phyloP scores from a whole-genome alignment of 139 green algal species.

The Micractinium conductrix region DNA sequence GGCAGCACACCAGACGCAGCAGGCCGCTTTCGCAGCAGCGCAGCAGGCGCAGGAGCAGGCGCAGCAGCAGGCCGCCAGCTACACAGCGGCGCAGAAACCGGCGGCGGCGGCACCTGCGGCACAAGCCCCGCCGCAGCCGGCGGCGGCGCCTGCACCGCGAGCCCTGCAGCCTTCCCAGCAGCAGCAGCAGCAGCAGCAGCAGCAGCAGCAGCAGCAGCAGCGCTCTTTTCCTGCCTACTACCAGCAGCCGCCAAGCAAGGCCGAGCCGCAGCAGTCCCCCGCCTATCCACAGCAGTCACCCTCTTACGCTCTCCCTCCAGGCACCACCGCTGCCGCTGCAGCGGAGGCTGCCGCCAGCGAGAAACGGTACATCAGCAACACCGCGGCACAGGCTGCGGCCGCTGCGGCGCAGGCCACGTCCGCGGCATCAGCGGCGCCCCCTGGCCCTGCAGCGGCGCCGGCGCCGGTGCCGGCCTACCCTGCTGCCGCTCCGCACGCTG shows the following conservation, averaged over 20 bases:
- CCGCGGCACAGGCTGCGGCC: not conserved
- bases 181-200: too few species aligned
- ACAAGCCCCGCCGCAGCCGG: too few species aligned
- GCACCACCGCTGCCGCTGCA: not conserved
- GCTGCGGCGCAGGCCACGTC: not conserved
- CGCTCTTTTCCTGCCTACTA: not conserved
- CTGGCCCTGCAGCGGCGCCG: not conserved
- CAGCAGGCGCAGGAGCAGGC: not conserved
- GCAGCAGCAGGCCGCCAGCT: not conserved
- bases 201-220: too few species aligned
- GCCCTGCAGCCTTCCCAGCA: too few species aligned
- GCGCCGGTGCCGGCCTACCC: not conserved
- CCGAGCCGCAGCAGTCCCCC: too few species aligned
- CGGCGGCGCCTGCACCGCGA: too few species aligned
- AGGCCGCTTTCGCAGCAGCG: too few species aligned
- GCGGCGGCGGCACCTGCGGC: not conserved
- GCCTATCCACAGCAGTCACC: too few species aligned
- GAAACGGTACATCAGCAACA: slow-evolving; percentile 30
- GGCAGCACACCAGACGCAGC: not conserved
- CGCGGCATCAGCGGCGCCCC: not conserved
- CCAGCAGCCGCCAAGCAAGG: not conserved
- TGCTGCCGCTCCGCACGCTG: too few species aligned
- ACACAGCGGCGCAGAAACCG: not conserved
- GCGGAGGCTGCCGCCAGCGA: not conserved
- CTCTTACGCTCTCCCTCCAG: not conserved